phyloP scores from a whole-genome alignment of 345 rosid genomes.

The Eucalyptus shirleyi region DNA sequence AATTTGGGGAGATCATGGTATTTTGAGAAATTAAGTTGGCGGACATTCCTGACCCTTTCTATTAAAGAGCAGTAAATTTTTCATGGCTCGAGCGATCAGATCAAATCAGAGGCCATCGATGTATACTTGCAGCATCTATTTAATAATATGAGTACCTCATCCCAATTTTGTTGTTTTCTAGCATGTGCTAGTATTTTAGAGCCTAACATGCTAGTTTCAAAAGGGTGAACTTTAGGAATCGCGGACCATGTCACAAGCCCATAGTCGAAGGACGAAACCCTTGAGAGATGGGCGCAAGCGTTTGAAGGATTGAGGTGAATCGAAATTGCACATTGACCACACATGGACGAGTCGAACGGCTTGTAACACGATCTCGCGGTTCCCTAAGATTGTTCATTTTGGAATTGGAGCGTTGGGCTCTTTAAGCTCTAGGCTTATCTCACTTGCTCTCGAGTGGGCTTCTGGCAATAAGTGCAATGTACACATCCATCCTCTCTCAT shows the following conservation, averaged over 20 bases:
- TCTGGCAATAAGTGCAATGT: not conserved
- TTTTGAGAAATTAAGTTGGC: not conserved
- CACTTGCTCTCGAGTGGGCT: not conserved
- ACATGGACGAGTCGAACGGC: not conserved
- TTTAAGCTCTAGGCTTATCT: not conserved
- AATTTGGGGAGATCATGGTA: not conserved
- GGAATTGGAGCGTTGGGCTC: not conserved
- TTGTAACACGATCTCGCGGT: not conserved
- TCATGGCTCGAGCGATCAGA: not conserved
- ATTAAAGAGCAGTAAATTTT: not conserved
- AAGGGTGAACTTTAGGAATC: not conserved
- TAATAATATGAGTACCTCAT: not conserved
- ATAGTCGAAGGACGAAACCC: not conserved
- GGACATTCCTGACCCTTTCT: not conserved
- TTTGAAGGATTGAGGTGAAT: not conserved
- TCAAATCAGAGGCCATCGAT: not conserved
- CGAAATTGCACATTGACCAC: not conserved
- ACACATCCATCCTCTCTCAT: not conserved
- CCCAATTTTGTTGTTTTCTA: not conserved
- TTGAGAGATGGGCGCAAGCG: not conserved
- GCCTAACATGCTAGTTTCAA: not conserved
- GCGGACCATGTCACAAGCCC: not conserved
- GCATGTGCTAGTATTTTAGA: not conserved
- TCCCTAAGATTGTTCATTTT: not conserved
- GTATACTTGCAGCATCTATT: not conserved